phyloP scores from a whole-genome alignment of 208 protist genomes.

The Leishmania braziliensis region DNA sequence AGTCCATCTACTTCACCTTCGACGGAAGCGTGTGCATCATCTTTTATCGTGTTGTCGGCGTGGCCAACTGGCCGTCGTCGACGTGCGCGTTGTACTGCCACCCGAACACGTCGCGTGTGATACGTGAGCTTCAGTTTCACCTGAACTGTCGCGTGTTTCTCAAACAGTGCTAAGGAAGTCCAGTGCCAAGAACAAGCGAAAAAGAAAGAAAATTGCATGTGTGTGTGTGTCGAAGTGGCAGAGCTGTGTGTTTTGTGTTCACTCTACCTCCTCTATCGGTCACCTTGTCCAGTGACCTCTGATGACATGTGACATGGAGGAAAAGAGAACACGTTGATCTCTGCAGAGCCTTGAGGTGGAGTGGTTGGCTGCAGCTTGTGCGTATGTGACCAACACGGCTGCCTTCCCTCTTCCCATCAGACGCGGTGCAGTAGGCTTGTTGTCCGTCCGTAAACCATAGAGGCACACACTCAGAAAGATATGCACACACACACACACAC shows the following conservation, averaged over 20 bases:
- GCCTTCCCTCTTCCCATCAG: background rate
- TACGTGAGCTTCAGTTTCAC: constrained; percentile 57
- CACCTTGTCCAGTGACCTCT: background rate
- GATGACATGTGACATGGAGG: background rate
- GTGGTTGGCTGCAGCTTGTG: background rate
- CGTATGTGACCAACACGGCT: too few species aligned
- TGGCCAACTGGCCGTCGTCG: background rate
- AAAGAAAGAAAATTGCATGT: too few species aligned
- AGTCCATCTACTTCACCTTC: constrained; percentile 65
- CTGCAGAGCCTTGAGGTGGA: background rate
- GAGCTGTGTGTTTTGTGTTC: background rate
- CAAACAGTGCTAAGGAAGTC: constrained; percentile 6
- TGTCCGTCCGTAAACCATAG: constrained; percentile 2
- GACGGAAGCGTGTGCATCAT: constrained; percentile 63
- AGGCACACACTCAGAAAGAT: background rate
- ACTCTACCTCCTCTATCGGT: background rate
- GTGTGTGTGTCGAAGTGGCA: too few species aligned
- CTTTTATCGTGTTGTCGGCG: constrained; percentile 42
- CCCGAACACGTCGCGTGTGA: constrained; percentile 45
- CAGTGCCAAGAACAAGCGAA: too few species aligned
- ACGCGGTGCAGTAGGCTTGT: background rate
- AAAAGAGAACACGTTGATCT: background rate
- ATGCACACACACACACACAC: background rate
- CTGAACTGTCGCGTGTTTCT: constrained; percentile 55
- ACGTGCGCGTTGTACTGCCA: constrained; percentile 8